Evolutionary conservation across 331 rosid species (phyloP).

Genomic region (Malus hybrid): DNA sequence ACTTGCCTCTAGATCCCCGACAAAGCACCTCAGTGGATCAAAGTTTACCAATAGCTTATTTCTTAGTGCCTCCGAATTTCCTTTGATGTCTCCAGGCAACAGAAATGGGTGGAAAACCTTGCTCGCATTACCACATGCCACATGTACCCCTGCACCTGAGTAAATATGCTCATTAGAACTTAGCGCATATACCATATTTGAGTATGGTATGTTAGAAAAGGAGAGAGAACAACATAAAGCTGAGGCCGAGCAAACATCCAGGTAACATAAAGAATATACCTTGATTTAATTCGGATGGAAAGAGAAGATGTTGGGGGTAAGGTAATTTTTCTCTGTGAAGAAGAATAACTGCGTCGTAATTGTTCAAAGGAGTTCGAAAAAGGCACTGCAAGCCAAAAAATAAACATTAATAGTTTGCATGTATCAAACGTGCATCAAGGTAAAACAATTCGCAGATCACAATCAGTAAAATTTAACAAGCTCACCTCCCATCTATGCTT

Average conservation of each 20-base stretch:
- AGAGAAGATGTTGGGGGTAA: constrained; percentile 83
- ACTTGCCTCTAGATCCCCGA: constrained; percentile 79
- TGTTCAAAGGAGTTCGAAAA: constrained; percentile 83
- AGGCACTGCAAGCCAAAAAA: constrained; percentile 59
- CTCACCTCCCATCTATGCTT: constrained; percentile 78
- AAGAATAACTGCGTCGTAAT: constrained; percentile 78
- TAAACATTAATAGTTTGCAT: background rate
- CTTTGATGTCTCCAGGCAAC: constrained; percentile 57
- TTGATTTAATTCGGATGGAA: constrained; percentile 61
- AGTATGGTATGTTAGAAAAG: background rate
- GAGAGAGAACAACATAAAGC: background rate
- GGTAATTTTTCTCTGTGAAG: constrained; percentile 83
- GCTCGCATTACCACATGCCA: constrained; percentile 60
- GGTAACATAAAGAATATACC: constrained; percentile 33
- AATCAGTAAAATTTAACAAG: background rate
- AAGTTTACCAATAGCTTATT: constrained; percentile 70
- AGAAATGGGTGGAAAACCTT: constrained; percentile 62
- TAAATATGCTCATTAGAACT: constrained; percentile 6
- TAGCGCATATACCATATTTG: background rate
- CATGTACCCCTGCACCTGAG: constrained; percentile 45
- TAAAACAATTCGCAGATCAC: background rate
- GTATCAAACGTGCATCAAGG: background rate
- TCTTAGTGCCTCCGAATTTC: constrained; percentile 48
- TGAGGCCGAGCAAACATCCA: constrained; percentile 5
- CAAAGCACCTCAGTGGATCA: constrained; percentile 68